These are phyloP conservation scores for Parasarocladium wereldwijsianum DNA, from an alignment of 2,329 filamentous ascomycete species.

Conservation along the genomic window DNA sequence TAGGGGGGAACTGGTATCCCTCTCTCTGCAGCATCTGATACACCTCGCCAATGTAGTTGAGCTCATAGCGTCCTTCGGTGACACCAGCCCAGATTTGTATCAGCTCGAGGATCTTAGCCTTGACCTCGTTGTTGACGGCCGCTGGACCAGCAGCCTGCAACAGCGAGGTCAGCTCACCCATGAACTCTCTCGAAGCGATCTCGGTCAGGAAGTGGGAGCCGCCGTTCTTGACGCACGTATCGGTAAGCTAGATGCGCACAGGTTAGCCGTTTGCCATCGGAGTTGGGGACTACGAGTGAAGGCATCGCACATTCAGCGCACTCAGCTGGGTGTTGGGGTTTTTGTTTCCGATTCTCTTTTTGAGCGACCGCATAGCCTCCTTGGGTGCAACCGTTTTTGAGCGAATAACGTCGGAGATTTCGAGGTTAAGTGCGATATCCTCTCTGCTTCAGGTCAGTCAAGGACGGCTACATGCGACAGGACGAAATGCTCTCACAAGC, in stretches of 20 bases:
- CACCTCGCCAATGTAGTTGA: constrained; percentile 77
- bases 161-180: constrained; percentile 89
- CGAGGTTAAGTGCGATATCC: constrained; percentile 92
- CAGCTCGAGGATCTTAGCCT: constrained; percentile 78
- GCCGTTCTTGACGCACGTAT: constrained; percentile 98
- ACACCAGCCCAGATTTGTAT: constrained; percentile 89
- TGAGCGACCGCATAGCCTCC: constrained; percentile 94
- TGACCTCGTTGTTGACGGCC: constrained; percentile 73
- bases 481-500: constrained; percentile 42
- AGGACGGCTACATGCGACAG: constrained; percentile 5
- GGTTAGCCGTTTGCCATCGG: background rate
- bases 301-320: constrained; percentile 60
- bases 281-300: background rate
- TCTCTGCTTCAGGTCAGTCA: constrained; percentile 39
- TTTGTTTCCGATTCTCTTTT: constrained; percentile 87
- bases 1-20: constrained; percentile 80
- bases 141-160: constrained; percentile 64
- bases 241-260: constrained; percentile 65
- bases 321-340: constrained; percentile 95
- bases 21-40: constrained; percentile 73
- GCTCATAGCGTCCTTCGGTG: constrained; percentile 68
- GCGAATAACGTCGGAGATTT: constrained; percentile 94
- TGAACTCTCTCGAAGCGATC: constrained; percentile 92
- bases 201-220: constrained; percentile 89
- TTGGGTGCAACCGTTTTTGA: constrained; percentile 96